Evolutionary conservation across 768 basidiomycete genomes (phyloP).

Genomic region (Bullera alba): DNA sequence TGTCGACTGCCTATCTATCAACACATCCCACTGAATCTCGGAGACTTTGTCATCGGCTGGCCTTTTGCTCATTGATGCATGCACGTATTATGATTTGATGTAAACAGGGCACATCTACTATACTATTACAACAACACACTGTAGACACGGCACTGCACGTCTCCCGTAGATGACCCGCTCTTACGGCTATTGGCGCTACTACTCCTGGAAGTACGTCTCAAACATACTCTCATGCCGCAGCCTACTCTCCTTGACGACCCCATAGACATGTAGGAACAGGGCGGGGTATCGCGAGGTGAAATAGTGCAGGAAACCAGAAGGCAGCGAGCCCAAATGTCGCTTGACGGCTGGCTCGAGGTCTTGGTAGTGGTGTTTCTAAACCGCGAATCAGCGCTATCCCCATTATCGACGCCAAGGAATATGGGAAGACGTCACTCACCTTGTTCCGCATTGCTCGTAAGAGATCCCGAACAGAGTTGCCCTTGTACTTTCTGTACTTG

Average conservation of each 20-base stretch:
- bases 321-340: constrained; percentile 79
- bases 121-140: neutral
- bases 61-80: neutral
- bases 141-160: neutral
- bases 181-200: neutral
- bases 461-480: constrained; percentile 80
- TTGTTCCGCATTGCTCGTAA: constrained; percentile 91
- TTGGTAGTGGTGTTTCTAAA: constrained; percentile 89
- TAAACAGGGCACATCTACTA: neutral
- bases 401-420: neutral
- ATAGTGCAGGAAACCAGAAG: constrained; percentile 83
- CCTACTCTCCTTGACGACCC: constrained; percentile 66
- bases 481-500: constrained; percentile 96
- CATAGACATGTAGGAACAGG: constrained; percentile 85
- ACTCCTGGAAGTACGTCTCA: constrained; percentile 62
- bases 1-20: too few species aligned
- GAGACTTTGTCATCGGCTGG: too few species aligned
- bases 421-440: constrained; percentile 50
- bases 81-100: constrained; percentile 1
- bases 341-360: constrained; percentile 89
- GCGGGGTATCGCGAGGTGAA: constrained; percentile 89
- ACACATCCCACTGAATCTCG: too few species aligned
- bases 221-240: constrained; percentile 84
- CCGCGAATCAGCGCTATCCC: constrained; percentile 1
- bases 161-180: too few species aligned